Conservation (phyloP, 345 rosid genomes). For the Citrus inodora region DNA sequence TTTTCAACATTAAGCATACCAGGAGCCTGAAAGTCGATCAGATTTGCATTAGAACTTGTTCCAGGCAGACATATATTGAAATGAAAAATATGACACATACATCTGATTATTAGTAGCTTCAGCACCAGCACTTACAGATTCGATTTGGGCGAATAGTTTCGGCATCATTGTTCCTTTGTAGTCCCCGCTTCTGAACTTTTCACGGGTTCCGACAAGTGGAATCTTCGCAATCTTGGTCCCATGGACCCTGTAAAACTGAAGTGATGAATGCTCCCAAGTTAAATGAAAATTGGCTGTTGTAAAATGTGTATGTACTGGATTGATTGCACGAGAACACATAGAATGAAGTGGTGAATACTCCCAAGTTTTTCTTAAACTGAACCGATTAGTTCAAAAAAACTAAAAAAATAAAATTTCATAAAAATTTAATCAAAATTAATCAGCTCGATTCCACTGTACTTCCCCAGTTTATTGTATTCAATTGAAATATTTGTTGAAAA, state of each 20-base stretch:
- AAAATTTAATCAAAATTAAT: too few species aligned
- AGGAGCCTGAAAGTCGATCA: slow-evolving; percentile 16
- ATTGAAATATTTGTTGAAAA: too few species aligned
- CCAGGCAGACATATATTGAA: neutral
- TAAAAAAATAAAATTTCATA: too few species aligned
- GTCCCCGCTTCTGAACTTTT: slow-evolving; percentile 2
- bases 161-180: too few species aligned
- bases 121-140: slow-evolving; percentile 14
- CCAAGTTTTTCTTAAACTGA: too few species aligned
- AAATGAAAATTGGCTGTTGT: neutral
- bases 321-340: too few species aligned
- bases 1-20: slow-evolving; percentile 5
- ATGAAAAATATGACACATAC: neutral
- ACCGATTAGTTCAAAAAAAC: too few species aligned
- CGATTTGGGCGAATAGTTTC: neutral
- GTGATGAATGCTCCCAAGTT: neutral
- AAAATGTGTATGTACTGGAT: neutral
- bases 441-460: too few species aligned
- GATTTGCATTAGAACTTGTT: neutral
- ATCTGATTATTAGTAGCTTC: neutral
- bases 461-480: too few species aligned
- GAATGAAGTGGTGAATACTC: neutral
- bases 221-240: slow-evolving; percentile 28
- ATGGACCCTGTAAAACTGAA: slow-evolving; percentile 17
- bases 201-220: slow-evolving; percentile 27